Percentiles rank a stretch among this genome's conserved stretches.
These are phyloP conservation scores for Saturnispora galanensis DNA, from an alignment of 805 yeast genomes.

Conservation along the genomic window DNA sequence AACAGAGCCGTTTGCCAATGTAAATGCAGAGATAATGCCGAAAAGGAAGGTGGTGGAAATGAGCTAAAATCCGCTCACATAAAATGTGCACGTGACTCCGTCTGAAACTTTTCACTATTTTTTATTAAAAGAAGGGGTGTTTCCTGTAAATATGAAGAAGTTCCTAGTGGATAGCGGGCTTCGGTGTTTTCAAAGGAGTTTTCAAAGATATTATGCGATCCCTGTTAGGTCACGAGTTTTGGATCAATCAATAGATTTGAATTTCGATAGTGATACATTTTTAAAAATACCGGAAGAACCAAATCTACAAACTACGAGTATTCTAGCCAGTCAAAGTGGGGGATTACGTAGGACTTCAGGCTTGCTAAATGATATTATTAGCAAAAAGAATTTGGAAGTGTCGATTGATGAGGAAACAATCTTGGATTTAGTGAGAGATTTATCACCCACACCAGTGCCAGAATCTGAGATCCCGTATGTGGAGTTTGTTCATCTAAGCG, in stretches of 20 bases:
- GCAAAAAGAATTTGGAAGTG: conserved; percentile 1
- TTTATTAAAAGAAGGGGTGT: too few species aligned
- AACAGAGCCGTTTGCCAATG: too few species aligned
- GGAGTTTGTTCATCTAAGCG: conserved; percentile 17
- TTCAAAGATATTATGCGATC: not conserved
- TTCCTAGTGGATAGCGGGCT: too few species aligned
- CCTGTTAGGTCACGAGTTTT: conserved; percentile 1
- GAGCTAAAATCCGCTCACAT: too few species aligned
- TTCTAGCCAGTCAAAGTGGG: too few species aligned
- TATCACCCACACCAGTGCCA: conserved; percentile 17
- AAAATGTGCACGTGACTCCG: too few species aligned
- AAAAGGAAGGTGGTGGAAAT: too few species aligned
- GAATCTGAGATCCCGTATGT: conserved; percentile 14
- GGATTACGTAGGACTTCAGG: conserved; percentile 2
- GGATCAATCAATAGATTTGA: not conserved
- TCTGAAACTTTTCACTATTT: too few species aligned
- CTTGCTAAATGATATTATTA: not conserved
- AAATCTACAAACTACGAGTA: not conserved
- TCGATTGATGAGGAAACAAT: conserved; percentile 15
- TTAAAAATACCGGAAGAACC: not conserved
- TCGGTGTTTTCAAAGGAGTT: too few species aligned
- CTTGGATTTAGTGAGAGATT: conserved; percentile 16
- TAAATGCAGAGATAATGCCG: too few species aligned
- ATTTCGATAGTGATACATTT: conserved; percentile 3
- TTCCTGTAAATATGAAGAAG: too few species aligned